Evolutionary conservation across 2,329 filamentous ascomycete genomes (phyloP), one percentile per base, ranked within the genome.

Genomic region (Rutstroemia sp.): DNA sequence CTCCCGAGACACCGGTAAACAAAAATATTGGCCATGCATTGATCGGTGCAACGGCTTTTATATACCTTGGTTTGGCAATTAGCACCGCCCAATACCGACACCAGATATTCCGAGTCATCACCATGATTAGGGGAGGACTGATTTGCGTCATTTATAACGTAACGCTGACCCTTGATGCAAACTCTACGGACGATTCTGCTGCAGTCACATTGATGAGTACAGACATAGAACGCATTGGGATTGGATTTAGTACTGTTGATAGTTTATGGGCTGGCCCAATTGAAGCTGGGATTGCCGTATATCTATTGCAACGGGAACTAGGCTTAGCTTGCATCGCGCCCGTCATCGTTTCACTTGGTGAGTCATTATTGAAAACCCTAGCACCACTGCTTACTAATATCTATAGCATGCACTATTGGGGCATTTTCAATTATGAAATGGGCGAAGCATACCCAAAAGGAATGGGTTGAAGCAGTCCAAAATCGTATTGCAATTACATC

Each of bases 201-300:
- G 46, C 75, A 1, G 63, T 60, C 42, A 77, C 74, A 0, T 65
- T 77, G 6, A 77, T 78, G 74, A 74, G 71, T 18, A 70, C 74
- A 1, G 59, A 61, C 39, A 69, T 78, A 4, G 52, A 61, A 42
- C 39, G 52, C 4, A 69, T 73, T 6, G 62, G 63, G 2, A 52
- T 56, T 8, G 65, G 65, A 1, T 61, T 64, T 18, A 59, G 60
- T 0, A 56, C 57, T 0, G 54, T 73, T 0, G 68, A 73, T 59
- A 71, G 71, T 3, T 63, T 71, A n/a, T 75, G 73, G 73, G 70
- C 72, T 9, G 66, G 65, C 10, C 54, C 70, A 0, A 52, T 74
- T 9, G 71, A 75, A 37, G 60, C 74, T 21, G 68, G 63, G 0
- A 42, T 75, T 9, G 70, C 66, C 0, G 63, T 72, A 2, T 74